Conservation (phyloP, 2,329 filamentous ascomycete species). For the Aspergillus sp. region DNA sequence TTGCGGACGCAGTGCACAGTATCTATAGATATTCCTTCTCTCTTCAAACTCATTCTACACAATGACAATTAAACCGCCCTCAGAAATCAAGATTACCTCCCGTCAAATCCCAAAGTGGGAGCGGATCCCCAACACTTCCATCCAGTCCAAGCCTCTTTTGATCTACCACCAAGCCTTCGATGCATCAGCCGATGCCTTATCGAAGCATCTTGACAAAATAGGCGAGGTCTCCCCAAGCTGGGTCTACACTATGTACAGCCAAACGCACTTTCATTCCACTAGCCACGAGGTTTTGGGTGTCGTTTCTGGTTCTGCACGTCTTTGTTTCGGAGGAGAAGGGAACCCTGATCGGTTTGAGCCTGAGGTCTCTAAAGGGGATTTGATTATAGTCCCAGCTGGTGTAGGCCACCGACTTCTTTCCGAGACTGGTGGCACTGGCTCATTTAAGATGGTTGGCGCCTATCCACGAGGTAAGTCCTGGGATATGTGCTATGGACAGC, state of each 20-base stretch:
- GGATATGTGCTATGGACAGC: slow-evolving; percentile 71
- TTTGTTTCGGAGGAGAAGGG: slow-evolving; percentile 67
- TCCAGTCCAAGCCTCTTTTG: slow-evolving; percentile 62
- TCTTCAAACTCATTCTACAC: neutral
- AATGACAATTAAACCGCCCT: slow-evolving; percentile 45
- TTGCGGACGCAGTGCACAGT: neutral
- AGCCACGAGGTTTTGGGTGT: slow-evolving; percentile 67
- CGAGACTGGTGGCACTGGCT: slow-evolving; percentile 45
- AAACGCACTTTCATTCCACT: slow-evolving; percentile 67
- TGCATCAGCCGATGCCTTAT: slow-evolving; percentile 51
- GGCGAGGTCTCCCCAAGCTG: slow-evolving; percentile 63
- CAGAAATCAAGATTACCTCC: slow-evolving; percentile 56
- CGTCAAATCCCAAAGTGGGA: slow-evolving; percentile 60
- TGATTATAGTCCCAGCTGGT: slow-evolving; percentile 65
- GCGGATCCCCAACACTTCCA: slow-evolving; percentile 63
- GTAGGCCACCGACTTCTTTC: slow-evolving; percentile 64
- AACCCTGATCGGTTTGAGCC: slow-evolving; percentile 60
- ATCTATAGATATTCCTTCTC: neutral
- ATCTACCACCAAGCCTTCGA: slow-evolving; percentile 65
- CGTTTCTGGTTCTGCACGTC: slow-evolving; percentile 55
- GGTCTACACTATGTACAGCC: slow-evolving; percentile 68
- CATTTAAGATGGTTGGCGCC: slow-evolving; percentile 67
- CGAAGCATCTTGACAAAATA: slow-evolving; percentile 54
- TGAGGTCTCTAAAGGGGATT: slow-evolving; percentile 59
- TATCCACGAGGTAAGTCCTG: slow-evolving; percentile 60